These are phyloP conservation scores for Aspergillus funiculosus DNA, from an alignment of 495 filamentous ascomycete genomes.

Conservation along the genomic window DNA sequence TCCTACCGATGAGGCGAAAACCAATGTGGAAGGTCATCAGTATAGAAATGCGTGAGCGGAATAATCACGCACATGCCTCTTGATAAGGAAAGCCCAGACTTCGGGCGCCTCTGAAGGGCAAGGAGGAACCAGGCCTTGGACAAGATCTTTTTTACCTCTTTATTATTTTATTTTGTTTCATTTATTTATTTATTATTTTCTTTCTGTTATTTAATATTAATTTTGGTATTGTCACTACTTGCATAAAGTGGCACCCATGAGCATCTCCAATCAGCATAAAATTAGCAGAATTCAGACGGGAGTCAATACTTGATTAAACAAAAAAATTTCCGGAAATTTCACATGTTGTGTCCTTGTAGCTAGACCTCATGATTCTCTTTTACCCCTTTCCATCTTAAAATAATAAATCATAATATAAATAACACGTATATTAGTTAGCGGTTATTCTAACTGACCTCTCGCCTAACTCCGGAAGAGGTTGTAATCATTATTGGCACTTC, in stretches of 20 bases:
- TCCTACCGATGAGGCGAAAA: not conserved
- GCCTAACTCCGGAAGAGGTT: no score
- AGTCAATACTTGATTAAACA: not conserved
- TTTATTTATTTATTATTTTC: not conserved
- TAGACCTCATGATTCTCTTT: conserved; percentile 17
- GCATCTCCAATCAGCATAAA: conserved; percentile 13
- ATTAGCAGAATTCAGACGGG: not conserved
- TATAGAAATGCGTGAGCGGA: not conserved
- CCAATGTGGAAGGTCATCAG: not conserved
- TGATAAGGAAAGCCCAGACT: conserved; percentile 4
- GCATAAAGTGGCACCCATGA: conserved; percentile 5
- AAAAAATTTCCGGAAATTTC: conserved; percentile 13
- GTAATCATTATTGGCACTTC: no score
- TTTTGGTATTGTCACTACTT: conserved; percentile 1
- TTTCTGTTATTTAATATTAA: not conserved
- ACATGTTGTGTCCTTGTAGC: conserved; percentile 11
- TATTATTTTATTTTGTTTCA: not conserved
- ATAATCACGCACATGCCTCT: conserved; percentile 2
- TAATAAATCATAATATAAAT: not conserved
- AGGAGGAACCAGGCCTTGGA: no score
- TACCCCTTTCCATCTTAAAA: not conserved
- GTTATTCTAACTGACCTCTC: no score
- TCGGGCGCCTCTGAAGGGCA: not conserved
- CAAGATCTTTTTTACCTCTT: no score
- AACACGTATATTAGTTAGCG: no score